Percentiles rank a stretch among this genome's conserved stretches.
Evolutionary conservation across 371 early-diverging fungal genomes (phyloP).

Genomic region (Rhizomucor miehei): DNA sequence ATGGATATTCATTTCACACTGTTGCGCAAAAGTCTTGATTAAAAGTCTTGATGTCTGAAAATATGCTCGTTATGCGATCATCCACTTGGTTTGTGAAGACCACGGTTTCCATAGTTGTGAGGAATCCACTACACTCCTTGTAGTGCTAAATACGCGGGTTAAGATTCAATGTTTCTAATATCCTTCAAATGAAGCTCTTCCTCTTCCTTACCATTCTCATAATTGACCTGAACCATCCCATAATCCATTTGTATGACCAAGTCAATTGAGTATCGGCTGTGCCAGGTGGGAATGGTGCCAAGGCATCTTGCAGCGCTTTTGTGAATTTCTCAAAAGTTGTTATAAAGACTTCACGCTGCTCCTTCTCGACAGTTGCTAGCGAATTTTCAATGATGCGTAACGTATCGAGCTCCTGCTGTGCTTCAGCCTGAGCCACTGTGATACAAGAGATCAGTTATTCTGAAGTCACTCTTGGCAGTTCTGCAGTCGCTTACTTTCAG

Average conservation of each 20-base stretch:
- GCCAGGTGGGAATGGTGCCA: conserved; percentile 36
- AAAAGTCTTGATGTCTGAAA: conserved; percentile 23
- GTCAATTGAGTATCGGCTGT: conserved; percentile 45
- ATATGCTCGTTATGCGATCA: conserved; percentile 47
- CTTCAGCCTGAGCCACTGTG: conserved; percentile 41
- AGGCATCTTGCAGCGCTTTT: conserved; percentile 44
- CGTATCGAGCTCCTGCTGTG: conserved; percentile 50
- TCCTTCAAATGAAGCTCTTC: background rate
- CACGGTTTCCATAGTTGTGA: conserved; percentile 63
- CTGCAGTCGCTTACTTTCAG: conserved; percentile 26
- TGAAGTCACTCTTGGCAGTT: background rate
- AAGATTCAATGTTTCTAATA: conserved; percentile 1
- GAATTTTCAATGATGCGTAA: conserved; percentile 63
- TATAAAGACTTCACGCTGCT: conserved; percentile 83
- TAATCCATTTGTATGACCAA: conserved; percentile 69
- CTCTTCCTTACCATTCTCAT: conserved; percentile 52
- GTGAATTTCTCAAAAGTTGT: conserved; percentile 73
- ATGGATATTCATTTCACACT: too few species aligned
- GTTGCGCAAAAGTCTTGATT: background rate
- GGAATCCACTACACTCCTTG: conserved; percentile 61
- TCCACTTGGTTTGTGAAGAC: conserved; percentile 71
- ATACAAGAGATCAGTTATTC: background rate
- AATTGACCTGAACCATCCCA: conserved; percentile 82
- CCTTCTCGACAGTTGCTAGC: conserved; percentile 64
- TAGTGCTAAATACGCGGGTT: conserved; percentile 43